Percentiles rank a stretch among this genome's conserved stretches.
phyloP scores from a whole-genome alignment of 2,329 filamentous ascomycete species.

The Ophiostoma sp. region DNA sequence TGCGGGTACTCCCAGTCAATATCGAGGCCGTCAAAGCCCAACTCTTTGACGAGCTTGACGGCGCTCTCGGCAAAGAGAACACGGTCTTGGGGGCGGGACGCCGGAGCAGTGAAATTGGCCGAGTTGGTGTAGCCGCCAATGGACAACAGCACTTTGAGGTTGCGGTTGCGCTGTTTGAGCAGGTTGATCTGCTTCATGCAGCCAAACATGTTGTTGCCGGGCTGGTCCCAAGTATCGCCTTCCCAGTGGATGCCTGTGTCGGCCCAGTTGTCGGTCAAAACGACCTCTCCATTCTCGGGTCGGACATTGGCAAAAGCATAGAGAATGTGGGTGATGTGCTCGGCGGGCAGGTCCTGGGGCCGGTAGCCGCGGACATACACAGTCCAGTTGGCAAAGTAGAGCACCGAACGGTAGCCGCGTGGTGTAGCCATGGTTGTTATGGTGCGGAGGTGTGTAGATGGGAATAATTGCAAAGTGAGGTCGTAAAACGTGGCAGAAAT shows the following conservation, averaged over 20 bases:
- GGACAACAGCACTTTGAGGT: slow-evolving; percentile 80
- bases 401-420: slow-evolving; percentile 63
- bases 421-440: slow-evolving; percentile 12
- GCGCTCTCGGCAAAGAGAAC: slow-evolving; percentile 70
- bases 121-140: slow-evolving; percentile 95
- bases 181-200: slow-evolving; percentile 86
- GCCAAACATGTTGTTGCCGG: slow-evolving; percentile 80
- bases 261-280: slow-evolving; percentile 63
- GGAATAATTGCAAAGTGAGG: background rate
- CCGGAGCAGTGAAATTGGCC: slow-evolving; percentile 74
- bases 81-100: slow-evolving; percentile 69
- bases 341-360: slow-evolving; percentile 78
- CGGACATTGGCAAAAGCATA: slow-evolving; percentile 89
- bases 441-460: no score
- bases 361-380: slow-evolving; percentile 84
- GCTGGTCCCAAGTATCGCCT: slow-evolving; percentile 68
- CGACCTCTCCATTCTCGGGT: slow-evolving; percentile 75
- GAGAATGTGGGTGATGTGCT: slow-evolving; percentile 83
- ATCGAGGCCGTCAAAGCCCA: slow-evolving; percentile 68
- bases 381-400: slow-evolving; percentile 78
- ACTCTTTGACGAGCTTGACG: slow-evolving; percentile 72
- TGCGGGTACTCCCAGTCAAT: slow-evolving; percentile 68
- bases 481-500: background rate
- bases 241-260: slow-evolving; percentile 74
- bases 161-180: slow-evolving; percentile 76